Base-by-base conservation (phyloP, 768 basidiomycete species). In the Cystofilobasidium macerans region DNA sequence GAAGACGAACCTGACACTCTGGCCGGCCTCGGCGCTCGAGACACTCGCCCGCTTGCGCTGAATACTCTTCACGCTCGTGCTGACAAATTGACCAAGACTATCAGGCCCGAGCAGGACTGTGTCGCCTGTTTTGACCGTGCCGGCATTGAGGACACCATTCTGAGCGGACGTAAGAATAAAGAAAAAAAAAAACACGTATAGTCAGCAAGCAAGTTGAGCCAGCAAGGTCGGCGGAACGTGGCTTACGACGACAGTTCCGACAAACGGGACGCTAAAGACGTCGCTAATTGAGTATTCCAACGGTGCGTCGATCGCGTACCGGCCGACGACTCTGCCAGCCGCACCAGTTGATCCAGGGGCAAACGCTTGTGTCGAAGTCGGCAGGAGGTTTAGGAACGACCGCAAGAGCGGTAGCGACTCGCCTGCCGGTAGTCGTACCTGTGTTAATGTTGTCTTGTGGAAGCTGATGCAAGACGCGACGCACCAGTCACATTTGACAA, bases 11-110 rank as follows among this genome's bases (percentile, higher is more conserved):
- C 89, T 88, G 24, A 99, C 92, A 58, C 88, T 89, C 77, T 99
- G 95, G 2, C 95, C 95, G 8, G 95, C 95, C 71, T 97, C 93
- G 0, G 89, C 95, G 18, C 81, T 81, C 20, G 80, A 80, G 3
- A 99, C 90, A 62, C 85, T 80, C 26, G 87, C 91, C 38, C 92
- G 87, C 76, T 97, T 99, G 65, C 93, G 82, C 77, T 98, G 93
- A 78, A 99, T 99, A 70, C 85, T 87, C 79, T 88, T 90, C 69
- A 99, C 79, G 12, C 84, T 78, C 0, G 88, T 88, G 26, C 82
- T 81, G 69, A 85, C 82, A 76, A 86, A 98, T 71, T 88, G 85
- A 2, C 94, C 94, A 61, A 91, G 89, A 0, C 88, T 83, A 74
- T 99, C 95, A 0, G 95, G 95, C 0, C 94, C 95, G 57, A 95